Percentiles rank a stretch among this genome's conserved stretches.
phyloP scores from a whole-genome alignment of 345 rosid species.

The Eucalyptus rudis region DNA sequence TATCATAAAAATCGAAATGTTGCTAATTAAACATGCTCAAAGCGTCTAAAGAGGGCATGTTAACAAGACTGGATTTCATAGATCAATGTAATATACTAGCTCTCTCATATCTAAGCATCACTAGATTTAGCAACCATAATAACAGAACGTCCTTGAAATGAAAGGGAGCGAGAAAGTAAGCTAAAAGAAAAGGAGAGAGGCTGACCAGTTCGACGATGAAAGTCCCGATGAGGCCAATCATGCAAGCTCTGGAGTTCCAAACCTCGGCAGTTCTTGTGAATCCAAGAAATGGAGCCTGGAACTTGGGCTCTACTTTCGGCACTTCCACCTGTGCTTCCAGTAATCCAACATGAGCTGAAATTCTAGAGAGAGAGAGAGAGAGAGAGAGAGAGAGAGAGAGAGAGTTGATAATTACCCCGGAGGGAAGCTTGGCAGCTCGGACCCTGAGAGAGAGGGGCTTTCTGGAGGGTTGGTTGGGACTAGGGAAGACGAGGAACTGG shows the following conservation, averaged over 20 bases:
- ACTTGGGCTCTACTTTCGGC: slow-evolving; percentile 41
- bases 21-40: too few species aligned
- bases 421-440: slow-evolving; percentile 53
- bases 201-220: slow-evolving; percentile 69
- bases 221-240: slow-evolving; percentile 66
- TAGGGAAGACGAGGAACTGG: background rate
- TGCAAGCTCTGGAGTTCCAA: slow-evolving; percentile 96
- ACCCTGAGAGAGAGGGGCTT: slow-evolving; percentile 14
- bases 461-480: background rate
- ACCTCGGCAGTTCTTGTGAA: slow-evolving; percentile 69
- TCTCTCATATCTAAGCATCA: background rate
- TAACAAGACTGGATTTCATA: background rate
- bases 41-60: background rate
- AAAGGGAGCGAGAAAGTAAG: background rate
- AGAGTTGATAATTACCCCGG: slow-evolving; percentile 25
- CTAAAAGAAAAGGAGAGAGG: background rate
- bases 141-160: background rate
- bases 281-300: slow-evolving; percentile 54
- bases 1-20: too few species aligned
- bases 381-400: background rate
- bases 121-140: background rate
- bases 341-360: background rate
- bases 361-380: background rate
- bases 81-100: background rate
- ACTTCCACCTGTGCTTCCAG: slow-evolving; percentile 30